phyloP scores from a whole-genome alignment of 2,329 filamentous ascomycete species.

The Arthrinium puccinioides region DNA sequence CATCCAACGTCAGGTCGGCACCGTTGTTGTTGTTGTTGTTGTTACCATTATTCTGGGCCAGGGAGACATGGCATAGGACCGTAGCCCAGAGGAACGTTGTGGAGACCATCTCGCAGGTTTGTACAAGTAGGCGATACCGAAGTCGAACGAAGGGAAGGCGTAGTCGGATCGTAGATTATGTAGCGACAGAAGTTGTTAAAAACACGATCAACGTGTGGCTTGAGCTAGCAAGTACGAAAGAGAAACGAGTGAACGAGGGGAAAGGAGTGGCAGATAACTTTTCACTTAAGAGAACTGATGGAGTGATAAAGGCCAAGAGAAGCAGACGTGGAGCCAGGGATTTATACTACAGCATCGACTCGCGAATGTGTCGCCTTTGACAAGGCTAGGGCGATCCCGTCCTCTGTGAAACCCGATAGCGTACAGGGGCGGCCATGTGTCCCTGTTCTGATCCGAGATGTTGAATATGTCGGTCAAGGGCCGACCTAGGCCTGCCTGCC shows the following conservation, averaged over 20 bases:
- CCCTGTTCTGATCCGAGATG: too few species aligned
- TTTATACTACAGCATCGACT: too few species aligned
- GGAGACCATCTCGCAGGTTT: neutral
- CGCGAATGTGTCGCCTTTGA: too few species aligned
- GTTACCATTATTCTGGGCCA: conserved; percentile 11
- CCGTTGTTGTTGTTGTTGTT: conserved; percentile 14
- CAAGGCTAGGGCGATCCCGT: too few species aligned
- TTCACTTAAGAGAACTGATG: neutral
- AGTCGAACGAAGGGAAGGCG: neutral
- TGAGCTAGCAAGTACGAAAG: conserved; percentile 1
- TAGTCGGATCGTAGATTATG: too few species aligned
- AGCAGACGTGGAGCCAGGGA: neutral
- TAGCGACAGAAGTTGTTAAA: conserved; percentile 1
- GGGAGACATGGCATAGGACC: too few species aligned
- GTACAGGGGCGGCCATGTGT: too few species aligned
- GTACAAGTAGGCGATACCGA: too few species aligned
- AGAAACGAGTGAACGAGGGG: neutral
- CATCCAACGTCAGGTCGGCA: conserved; percentile 25
- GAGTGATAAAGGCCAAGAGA: neutral
- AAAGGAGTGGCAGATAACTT: conserved; percentile 1
- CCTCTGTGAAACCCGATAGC: too few species aligned
- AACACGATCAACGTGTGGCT: conserved; percentile 6
- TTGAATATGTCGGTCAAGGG: too few species aligned
- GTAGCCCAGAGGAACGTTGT: too few species aligned
- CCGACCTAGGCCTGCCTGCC: too few species aligned